phyloP scores from a whole-genome alignment of 345 rosid species.

The Citrus medica region DNA sequence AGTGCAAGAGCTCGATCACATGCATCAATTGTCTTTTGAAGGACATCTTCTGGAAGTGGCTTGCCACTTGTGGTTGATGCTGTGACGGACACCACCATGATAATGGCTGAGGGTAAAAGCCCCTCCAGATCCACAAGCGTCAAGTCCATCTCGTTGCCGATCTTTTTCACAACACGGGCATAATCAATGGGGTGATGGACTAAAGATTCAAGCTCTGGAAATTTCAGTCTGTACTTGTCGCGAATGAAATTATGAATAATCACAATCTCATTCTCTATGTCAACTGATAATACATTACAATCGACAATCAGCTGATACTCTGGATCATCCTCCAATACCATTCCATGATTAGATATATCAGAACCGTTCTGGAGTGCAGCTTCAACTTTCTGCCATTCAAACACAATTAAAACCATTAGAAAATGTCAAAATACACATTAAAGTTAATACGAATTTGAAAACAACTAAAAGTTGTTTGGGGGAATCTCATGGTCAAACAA shows the following conservation, averaged over 20 bases:
- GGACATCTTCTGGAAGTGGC: constrained; percentile 78
- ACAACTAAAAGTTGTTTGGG: neutral
- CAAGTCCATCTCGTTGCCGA: constrained; percentile 83
- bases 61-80: constrained; percentile 91
- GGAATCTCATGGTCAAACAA: neutral
- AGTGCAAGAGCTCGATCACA: constrained; percentile 88
- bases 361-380: constrained; percentile 69
- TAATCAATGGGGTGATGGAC: constrained; percentile 93
- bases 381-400: constrained; percentile 69
- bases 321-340: constrained; percentile 89
- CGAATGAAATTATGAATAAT: constrained; percentile 89
- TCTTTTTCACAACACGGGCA: constrained; percentile 88
- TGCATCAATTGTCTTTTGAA: constrained; percentile 75
- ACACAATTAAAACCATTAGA: constrained; percentile 4
- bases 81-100: constrained; percentile 95
- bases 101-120: constrained; percentile 80
- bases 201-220: constrained; percentile 90
- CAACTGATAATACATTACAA: constrained; percentile 81
- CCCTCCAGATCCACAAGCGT: constrained; percentile 88
- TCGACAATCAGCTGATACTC: constrained; percentile 92
- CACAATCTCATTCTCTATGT: constrained; percentile 83
- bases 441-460: neutral
- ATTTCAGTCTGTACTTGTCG: constrained; percentile 79
- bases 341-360: constrained; percentile 50
- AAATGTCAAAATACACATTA: neutral